Base-by-base conservation (phyloP, 768 basidiomycete genomes). In the Lyophyllum semitale region DNA sequence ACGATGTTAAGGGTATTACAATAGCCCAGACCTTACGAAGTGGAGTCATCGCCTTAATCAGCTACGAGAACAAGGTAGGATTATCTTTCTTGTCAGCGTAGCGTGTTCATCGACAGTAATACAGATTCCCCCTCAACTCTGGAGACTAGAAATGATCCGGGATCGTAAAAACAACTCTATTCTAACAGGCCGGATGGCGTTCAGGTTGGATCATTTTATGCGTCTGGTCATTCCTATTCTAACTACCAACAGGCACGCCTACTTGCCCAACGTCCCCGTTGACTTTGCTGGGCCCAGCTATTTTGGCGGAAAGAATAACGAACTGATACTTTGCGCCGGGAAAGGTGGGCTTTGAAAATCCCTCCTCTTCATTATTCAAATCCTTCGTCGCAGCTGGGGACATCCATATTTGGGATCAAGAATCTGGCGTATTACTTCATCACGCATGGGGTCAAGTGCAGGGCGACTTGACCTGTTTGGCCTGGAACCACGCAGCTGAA, bases 401-500 rank as follows among this genome's bases (percentile, higher is more conserved):
- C 62, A 85, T 93, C 12, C 87, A 90, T 64, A 89, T 93, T 12
- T 93, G 91, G 91, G 91, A 93, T 63, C 83, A 85, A 55, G 89
- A 92, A 70, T 88, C 87, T 11, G 91, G 82, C 5, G 78, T 83
- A 8, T 72, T 91, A 1, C 74, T 93, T 2, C 89, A 91, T 58
- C 80, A 85, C 58, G 78, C 93, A 60, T 83, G 80, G 13, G 79
- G 84, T 26, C 86, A 85, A 64, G 75, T 73, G 13, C 78, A 81
- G 4, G 87, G 87, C 23, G 89, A 91, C 64, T 65, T 93, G 55
- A 92, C 91, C 8, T 89, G 88, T 57, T 81, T 92, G 35, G 88
- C 88, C 12, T 93, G 91, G 89, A 93, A 90, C 64, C 82, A 81
- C 54, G 80, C 80, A 2, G 78, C 80, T 6, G 83, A 79, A 0